Base-by-base conservation (phyloP, 768 basidiomycete genomes). In the Boletus sp. region DNA sequence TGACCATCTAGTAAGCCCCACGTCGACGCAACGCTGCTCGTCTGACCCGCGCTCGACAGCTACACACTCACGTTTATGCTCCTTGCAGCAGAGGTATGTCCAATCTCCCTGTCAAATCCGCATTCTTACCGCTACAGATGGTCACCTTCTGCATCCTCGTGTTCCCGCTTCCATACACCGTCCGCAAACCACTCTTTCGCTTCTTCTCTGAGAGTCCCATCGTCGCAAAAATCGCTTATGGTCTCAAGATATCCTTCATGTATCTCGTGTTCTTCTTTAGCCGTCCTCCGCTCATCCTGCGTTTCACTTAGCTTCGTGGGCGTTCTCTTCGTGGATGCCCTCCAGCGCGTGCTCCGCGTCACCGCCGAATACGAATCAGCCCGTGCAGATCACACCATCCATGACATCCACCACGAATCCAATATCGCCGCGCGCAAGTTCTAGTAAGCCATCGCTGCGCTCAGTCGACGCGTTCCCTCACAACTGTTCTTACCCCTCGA, bases 161-260 rank as follows among this genome's bases (percentile, higher is more conserved):
- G 50, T 77, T 85, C 9, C 93, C 93, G 3, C 77, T 96, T n/a
- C 93, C 93, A 1, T 87, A 90, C 70, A 69, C 75, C 7, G 60
- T 92, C 58, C 83, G 83, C 66, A 87, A 88, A 76, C 65, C 66
- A 1, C 69, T 95, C 45, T 92, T 96, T 62, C 74, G 70, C 21
- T 91, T 88, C 74, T 77, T 90, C 47, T 82, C 84, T 0, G 82
- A 83, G 57, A 90, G 81, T 47, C 74, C 78, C 51, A 68, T 87
- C 54, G 75, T 94, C 50, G 92, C 90, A 19, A 95, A 94, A 64
- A 60, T 96, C 54, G 90, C 93, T 7, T 97, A 97, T 68, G 93
- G 77, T 21, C 79, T 97, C 65, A 96, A 96, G 71, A 96, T 97
- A 56, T 87, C 91, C 9, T 97, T 96, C 78, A 94, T 97, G 90